Conservation (phyloP, 2,329 filamentous ascomycete genomes). For the Trichoderma asperellum region DNA sequence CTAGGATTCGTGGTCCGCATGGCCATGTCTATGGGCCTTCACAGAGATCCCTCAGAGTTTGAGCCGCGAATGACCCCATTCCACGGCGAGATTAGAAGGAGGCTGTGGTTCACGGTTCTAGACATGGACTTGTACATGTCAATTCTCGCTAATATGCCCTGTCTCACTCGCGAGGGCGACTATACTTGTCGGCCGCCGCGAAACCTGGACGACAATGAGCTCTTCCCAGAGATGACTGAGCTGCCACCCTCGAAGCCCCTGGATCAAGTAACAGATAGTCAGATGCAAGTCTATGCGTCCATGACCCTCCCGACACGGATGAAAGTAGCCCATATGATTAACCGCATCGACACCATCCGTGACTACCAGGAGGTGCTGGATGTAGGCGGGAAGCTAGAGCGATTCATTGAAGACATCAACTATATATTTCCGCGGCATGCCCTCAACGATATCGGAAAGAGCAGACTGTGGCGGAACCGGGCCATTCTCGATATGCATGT, state of each 20-base stretch:
- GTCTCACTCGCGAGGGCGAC: slow-evolving; percentile 56
- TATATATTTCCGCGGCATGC: slow-evolving; percentile 55
- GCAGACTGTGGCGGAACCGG: slow-evolving; percentile 56
- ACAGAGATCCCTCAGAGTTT: slow-evolving; percentile 60
- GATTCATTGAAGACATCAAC: slow-evolving; percentile 58
- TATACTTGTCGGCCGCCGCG: slow-evolving; percentile 57
- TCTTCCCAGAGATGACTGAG: slow-evolving; percentile 52
- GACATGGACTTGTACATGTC: slow-evolving; percentile 62
- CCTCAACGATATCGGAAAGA: slow-evolving; percentile 49
- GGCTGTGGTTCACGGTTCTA: slow-evolving; percentile 60
- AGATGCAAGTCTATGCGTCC: slow-evolving; percentile 58
- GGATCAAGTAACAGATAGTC: slow-evolving; percentile 56
- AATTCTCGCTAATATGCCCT: slow-evolving; percentile 56
- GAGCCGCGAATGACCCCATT: slow-evolving; percentile 54
- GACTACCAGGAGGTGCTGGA: slow-evolving; percentile 59
- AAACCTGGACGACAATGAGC: slow-evolving; percentile 57
- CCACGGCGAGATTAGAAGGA: slow-evolving; percentile 57
- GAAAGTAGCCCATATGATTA: slow-evolving; percentile 54
- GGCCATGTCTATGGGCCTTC: slow-evolving; percentile 63
- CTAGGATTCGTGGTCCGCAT: slow-evolving; percentile 60
- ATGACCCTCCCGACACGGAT: slow-evolving; percentile 55
- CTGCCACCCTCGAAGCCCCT: slow-evolving; percentile 55
- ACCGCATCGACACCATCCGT: slow-evolving; percentile 55
- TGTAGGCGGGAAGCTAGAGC: slow-evolving; percentile 57
- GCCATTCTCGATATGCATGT: slow-evolving; percentile 60